Evolutionary conservation across 768 basidiomycete species (phyloP).

Genomic region (Austroboletus festivus): DNA sequence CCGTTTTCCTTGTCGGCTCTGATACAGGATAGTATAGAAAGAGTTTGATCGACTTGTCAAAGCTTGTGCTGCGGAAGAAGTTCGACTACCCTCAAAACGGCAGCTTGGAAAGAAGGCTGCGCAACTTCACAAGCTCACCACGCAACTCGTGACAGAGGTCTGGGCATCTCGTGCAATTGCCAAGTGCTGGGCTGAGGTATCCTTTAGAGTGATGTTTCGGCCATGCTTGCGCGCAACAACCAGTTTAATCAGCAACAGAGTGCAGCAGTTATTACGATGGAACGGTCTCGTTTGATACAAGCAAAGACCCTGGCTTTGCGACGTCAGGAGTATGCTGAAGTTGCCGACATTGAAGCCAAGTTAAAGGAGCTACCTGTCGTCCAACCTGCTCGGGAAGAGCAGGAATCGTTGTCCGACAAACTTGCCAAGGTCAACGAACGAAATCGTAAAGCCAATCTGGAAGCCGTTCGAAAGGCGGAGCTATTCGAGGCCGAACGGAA

Average conservation of each 20-base stretch:
- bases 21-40: constrained; percentile 41
- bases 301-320: constrained; percentile 71
- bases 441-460: constrained; percentile 81
- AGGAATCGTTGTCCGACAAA: constrained; percentile 40
- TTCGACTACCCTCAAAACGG: constrained; percentile 66
- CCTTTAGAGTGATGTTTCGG: constrained; percentile 72
- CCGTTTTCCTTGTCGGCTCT: constrained; percentile 4
- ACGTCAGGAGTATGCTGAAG: constrained; percentile 67
- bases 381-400: constrained; percentile 23
- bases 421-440: constrained; percentile 85
- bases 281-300: constrained; percentile 66
- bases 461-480: constrained; percentile 77
- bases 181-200: constrained; percentile 7
- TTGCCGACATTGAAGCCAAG: constrained; percentile 57
- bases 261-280: constrained; percentile 40
- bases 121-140: constrained; percentile 56
- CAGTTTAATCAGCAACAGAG: constrained; percentile 36
- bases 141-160: constrained; percentile 79
- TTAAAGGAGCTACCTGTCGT: constrained; percentile 48
- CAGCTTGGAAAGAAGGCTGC: constrained; percentile 62
- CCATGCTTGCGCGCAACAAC: constrained; percentile 71
- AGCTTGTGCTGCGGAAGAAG: constrained; percentile 45
- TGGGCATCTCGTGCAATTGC: constrained; percentile 9
- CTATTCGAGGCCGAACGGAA: constrained; percentile 65
- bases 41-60: constrained; percentile 65